Conservation (phyloP, 352 stramenopile species). For the Globisporangium solare region DNA sequence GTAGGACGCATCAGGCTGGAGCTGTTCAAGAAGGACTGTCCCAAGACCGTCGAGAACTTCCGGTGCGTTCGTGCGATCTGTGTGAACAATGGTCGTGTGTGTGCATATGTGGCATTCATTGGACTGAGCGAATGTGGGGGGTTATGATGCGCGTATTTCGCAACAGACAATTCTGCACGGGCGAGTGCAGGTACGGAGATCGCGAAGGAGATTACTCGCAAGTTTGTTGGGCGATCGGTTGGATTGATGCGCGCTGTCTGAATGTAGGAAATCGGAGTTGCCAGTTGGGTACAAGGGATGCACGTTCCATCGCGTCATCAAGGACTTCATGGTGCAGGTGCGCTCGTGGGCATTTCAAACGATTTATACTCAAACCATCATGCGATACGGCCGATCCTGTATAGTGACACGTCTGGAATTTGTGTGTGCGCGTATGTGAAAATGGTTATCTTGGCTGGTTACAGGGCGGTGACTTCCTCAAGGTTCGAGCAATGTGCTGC, state of each 20-base stretch:
- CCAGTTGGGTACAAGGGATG: constrained; percentile 87
- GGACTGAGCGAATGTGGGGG: constrained; percentile 4
- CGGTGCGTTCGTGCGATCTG: constrained; percentile 23
- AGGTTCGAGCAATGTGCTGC: constrained; percentile 27
- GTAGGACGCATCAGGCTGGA: constrained; percentile 93
- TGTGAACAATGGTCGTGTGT: neutral
- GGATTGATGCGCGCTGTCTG: neutral
- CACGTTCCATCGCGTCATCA: constrained; percentile 88
- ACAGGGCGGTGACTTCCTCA: constrained; percentile 81
- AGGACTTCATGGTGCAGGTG: constrained; percentile 89
- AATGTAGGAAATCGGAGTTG: constrained; percentile 64
- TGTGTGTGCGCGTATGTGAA: neutral
- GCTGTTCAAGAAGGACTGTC: constrained; percentile 95
- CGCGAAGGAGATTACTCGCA: constrained; percentile 17
- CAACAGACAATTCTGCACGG: constrained; percentile 94
- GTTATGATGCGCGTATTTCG: neutral
- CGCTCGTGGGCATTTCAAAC: neutral
- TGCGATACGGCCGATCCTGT: neutral
- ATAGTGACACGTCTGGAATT: constrained; percentile 4
- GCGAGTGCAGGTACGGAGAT: constrained; percentile 83
- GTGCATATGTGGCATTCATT: neutral
- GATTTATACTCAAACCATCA: too few relatives aligned
- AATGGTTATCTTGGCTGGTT: neutral
- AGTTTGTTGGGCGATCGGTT: neutral
- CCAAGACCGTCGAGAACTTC: constrained; percentile 97